Conservation (phyloP, 345 rosid genomes). For the Dipteronia sinensis region DNA sequence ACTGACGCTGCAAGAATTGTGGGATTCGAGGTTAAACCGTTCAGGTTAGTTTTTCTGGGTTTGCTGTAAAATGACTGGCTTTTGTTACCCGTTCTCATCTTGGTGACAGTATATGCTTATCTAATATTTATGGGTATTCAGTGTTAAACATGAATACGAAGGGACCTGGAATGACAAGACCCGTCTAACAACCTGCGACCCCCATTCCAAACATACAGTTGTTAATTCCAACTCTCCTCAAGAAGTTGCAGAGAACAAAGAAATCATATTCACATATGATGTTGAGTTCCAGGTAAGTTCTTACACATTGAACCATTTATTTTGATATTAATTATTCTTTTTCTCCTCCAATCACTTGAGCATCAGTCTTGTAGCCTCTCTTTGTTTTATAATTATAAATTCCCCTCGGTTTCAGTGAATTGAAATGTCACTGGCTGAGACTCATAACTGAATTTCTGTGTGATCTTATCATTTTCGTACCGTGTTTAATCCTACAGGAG, state of each 20-base stretch:
- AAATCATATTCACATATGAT: constrained; percentile 86
- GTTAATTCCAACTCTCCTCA: constrained; percentile 85
- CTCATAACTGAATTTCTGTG: not conserved
- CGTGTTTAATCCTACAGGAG: constrained; percentile 43
- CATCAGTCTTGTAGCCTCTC: not conserved
- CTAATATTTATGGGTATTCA: constrained; percentile 25
- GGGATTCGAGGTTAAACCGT: constrained; percentile 95
- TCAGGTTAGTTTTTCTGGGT: constrained; percentile 52
- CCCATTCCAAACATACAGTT: constrained; percentile 71
- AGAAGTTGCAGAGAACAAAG: constrained; percentile 77
- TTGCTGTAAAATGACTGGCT: constrained; percentile 2
- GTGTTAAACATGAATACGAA: constrained; percentile 84
- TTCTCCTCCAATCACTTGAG: not conserved
- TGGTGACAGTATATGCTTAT: not conserved
- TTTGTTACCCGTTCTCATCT: not conserved
- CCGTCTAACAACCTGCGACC: constrained; percentile 83
- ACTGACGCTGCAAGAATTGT: constrained; percentile 89
- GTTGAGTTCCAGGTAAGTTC: constrained; percentile 79
- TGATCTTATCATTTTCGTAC: constrained; percentile 21
- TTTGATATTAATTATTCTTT: not conserved
- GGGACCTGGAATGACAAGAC: constrained; percentile 74
- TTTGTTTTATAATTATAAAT: not conserved
- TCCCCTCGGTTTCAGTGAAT: not conserved
- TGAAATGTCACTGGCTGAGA: not conserved
- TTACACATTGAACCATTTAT: not conserved